Conservation (phyloP, 2,329 filamentous ascomycete genomes). For the Arachnomyces sp. region DNA sequence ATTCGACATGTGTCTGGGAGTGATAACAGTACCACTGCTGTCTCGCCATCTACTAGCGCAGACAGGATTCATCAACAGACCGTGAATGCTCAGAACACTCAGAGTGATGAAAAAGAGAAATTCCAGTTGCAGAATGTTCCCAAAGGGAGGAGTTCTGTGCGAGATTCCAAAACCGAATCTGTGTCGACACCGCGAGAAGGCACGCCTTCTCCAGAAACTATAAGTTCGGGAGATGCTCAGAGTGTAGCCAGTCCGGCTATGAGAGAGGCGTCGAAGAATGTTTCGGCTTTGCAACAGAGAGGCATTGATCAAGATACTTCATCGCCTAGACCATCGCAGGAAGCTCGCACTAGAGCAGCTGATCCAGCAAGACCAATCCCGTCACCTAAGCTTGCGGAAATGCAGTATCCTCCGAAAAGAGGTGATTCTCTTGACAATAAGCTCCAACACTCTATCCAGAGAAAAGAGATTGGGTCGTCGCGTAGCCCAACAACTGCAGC, state of each 20-base stretch:
- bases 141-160: slow-evolving; percentile 50
- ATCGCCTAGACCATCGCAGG: slow-evolving; percentile 4
- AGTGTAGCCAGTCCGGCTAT: background rate
- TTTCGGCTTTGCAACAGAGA: background rate
- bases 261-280: background rate
- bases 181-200: slow-evolving; percentile 34
- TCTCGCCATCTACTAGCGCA: slow-evolving; percentile 15
- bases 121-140: slow-evolving; percentile 79
- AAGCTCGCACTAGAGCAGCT: slow-evolving; percentile 13
- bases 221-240: background rate
- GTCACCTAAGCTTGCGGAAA: slow-evolving; percentile 19
- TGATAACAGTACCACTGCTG: slow-evolving; percentile 15
- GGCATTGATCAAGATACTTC: background rate
- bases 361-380: slow-evolving; percentile 30
- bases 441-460: slow-evolving; percentile 46
- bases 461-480: slow-evolving; percentile 52
- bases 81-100: slow-evolving; percentile 2
- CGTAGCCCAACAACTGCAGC: too few species aligned
- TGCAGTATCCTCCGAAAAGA: slow-evolving; percentile 44
- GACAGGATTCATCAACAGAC: slow-evolving; percentile 9
- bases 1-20: background rate
- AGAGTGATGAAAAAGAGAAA: slow-evolving; percentile 40
- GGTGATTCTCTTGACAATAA: slow-evolving; percentile 53
- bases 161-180: slow-evolving; percentile 40
- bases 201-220: slow-evolving; percentile 31